A percentile compares a stretch with the other conserved stretches of the same genome.
Conservation (phyloP, 306 rosid genomes). For the Quercus ilex region DNA sequence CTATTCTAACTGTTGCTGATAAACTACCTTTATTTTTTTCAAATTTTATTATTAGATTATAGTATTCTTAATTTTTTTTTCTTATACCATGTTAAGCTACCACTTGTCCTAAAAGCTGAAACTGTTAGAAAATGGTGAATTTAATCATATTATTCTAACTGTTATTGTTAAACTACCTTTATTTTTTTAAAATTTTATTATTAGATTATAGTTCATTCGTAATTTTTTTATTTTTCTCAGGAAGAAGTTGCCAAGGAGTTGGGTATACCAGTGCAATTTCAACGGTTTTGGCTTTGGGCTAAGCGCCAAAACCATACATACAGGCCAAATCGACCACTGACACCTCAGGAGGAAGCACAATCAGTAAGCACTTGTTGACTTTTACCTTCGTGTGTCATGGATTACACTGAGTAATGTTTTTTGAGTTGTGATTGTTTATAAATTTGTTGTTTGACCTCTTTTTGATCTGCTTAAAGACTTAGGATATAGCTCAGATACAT, state of each 20-base stretch:
- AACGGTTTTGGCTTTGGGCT: conserved; percentile 52
- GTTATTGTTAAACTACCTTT: background rate
- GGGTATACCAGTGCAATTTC: conserved; percentile 44
- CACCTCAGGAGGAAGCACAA: conserved; percentile 38
- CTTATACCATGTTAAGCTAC: too few relatives aligned
- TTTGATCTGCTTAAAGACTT: background rate
- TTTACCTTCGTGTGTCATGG: background rate
- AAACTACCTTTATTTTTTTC: too few relatives aligned
- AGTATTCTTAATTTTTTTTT: background rate
- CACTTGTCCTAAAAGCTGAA: too few relatives aligned
- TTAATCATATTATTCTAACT: too few relatives aligned
- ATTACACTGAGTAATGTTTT: background rate
- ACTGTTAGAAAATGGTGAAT: too few relatives aligned
- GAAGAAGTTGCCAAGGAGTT: conserved; percentile 53
- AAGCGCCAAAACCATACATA: conserved; percentile 46
- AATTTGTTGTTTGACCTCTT: background rate
- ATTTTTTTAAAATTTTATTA: background rate
- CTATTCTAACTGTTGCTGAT: too few relatives aligned
- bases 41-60: background rate
- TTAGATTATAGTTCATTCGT: background rate
- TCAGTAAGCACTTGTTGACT: conserved; percentile 23
- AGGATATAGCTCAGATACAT: background rate
- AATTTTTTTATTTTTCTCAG: conserved; percentile 10
- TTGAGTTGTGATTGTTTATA: background rate
- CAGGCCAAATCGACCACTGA: conserved; percentile 46